These are phyloP conservation scores for Phialophora verrucosa DNA, from an alignment of 2,329 filamentous ascomycete species.

Conservation along the genomic window DNA sequence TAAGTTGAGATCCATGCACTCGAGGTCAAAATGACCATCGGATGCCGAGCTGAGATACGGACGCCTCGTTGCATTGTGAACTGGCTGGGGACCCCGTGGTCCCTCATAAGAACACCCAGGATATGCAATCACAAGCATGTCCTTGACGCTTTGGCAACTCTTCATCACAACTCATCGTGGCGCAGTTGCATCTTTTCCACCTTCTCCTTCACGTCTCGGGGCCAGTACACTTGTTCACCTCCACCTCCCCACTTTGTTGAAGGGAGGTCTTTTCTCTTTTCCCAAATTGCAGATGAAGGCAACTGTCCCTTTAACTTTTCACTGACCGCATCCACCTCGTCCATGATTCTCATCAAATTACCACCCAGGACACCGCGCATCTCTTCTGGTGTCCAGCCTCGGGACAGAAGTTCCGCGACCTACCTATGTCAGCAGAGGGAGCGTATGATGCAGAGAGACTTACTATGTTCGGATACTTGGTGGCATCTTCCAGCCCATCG, in stretches of 20 bases:
- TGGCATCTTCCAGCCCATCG: slow-evolving; percentile 79
- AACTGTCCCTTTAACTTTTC: slow-evolving; percentile 9
- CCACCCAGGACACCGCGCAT: slow-evolving; percentile 75
- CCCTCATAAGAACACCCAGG: background rate
- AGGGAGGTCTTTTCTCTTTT: slow-evolving; percentile 28
- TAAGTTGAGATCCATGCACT: no score
- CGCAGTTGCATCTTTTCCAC: slow-evolving; percentile 26
- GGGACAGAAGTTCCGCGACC: slow-evolving; percentile 72
- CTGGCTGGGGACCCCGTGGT: no score
- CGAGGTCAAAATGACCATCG: no score
- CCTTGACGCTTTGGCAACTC: background rate
- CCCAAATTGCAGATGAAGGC: slow-evolving; percentile 27
- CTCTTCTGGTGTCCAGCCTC: slow-evolving; percentile 75
- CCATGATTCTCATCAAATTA: slow-evolving; percentile 84
- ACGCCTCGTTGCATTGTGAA: no score
- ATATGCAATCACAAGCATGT: background rate
- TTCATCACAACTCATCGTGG: slow-evolving; percentile 25
- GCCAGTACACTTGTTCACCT: slow-evolving; percentile 23
- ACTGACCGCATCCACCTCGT: slow-evolving; percentile 70
- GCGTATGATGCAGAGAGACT: background rate
- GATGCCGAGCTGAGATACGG: no score
- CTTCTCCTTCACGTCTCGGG: slow-evolving; percentile 23
- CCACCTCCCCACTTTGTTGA: slow-evolving; percentile 28
- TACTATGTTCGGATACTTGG: slow-evolving; percentile 73
- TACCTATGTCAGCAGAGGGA: background rate